phyloP scores from a whole-genome alignment of 1,284 basidiomycete genomes.

The Lentinula novae-zelandiae region DNA sequence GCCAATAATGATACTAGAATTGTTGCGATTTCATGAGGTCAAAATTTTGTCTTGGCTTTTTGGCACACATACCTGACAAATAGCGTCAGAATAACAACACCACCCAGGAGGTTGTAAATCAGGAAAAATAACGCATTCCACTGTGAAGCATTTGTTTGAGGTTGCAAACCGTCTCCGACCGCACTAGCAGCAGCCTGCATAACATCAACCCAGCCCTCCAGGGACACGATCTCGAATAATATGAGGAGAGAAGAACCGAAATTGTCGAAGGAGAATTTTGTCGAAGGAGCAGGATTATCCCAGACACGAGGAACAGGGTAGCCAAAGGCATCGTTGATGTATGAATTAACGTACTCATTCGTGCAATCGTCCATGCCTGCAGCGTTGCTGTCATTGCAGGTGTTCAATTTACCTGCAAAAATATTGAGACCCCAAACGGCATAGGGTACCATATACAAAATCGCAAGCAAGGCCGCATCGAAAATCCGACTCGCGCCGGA shows the following conservation, averaged over 20 bases:
- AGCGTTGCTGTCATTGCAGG: constrained; percentile 76
- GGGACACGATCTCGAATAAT: constrained; percentile 93
- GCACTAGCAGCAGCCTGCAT: constrained; percentile 84
- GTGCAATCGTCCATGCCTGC: constrained; percentile 62
- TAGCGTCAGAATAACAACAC: constrained; percentile 84
- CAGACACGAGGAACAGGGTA: constrained; percentile 85
- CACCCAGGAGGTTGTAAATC: constrained; percentile 91
- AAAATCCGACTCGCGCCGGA: constrained; percentile 85
- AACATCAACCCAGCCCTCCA: constrained; percentile 96
- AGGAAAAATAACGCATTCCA: constrained; percentile 91
- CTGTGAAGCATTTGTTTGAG: constrained; percentile 67
- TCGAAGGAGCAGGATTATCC: constrained; percentile 83
- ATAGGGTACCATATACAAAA: constrained; percentile 95
- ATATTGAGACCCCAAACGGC: constrained; percentile 97
- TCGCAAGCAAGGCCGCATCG: constrained; percentile 89
- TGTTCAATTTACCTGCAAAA: constrained; percentile 82
- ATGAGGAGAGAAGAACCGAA: constrained; percentile 88
- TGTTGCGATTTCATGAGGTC: constrained; percentile 1
- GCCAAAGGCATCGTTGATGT: constrained; percentile 48
- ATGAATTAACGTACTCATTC: constrained; percentile 70
- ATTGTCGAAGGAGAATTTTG: constrained; percentile 88
- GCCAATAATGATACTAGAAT: constrained; percentile 85
- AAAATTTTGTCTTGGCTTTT: not conserved
- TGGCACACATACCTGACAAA: constrained; percentile 71
- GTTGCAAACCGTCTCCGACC: constrained; percentile 67